Percentiles rank a stretch among this genome's conserved stretches.
phyloP scores from a whole-genome alignment of 495 filamentous ascomycete genomes.

The Hypoxylon subgilvum region DNA sequence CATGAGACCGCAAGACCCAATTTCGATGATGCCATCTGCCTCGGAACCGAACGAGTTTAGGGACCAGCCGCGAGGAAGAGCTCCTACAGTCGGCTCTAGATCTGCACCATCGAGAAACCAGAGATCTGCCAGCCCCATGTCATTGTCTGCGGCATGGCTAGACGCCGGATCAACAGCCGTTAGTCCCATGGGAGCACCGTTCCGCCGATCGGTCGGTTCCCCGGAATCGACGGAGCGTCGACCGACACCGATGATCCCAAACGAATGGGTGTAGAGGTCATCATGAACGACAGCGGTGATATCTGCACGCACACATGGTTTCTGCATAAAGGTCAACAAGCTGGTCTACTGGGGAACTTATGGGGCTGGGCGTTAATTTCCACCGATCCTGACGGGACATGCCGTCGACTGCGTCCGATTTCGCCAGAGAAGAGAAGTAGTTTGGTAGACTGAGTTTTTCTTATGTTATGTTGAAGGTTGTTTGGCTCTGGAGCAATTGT shows the following conservation, averaged over 20 bases:
- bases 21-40: too few species aligned
- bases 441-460: neutral
- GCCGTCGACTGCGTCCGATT: conserved; percentile 9
- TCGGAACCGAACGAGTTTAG: too few species aligned
- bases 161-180: too few species aligned
- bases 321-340: conserved; percentile 11
- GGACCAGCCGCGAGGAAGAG: too few species aligned
- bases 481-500: neutral
- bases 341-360: conserved; percentile 7
- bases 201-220: too few species aligned
- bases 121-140: conserved; percentile 5
- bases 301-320: neutral
- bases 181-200: too few species aligned
- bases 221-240: too few species aligned
- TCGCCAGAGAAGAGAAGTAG: conserved; percentile 5
- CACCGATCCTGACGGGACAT: neutral
- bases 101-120: too few species aligned
- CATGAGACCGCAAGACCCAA: too few species aligned
- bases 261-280: too few species aligned
- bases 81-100: too few species aligned
- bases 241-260: too few species aligned
- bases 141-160: neutral
- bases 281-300: neutral
- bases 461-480: neutral
- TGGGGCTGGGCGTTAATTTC: neutral